Base-by-base conservation (phyloP, 768 basidiomycete genomes). In the Lenzites betulinus region DNA sequence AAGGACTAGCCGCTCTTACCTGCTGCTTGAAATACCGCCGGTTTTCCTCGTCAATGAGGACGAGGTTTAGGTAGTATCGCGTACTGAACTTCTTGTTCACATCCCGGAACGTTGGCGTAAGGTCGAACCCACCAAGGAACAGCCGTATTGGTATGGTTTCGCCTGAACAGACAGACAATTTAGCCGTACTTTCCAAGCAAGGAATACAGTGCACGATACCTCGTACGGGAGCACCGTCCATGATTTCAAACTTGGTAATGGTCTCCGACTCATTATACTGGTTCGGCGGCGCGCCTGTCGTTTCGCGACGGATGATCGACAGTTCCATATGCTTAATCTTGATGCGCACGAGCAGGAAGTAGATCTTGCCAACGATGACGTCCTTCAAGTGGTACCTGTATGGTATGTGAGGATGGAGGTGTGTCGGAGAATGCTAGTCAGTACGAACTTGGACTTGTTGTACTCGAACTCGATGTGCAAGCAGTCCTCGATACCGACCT, bases 301-400 rank as follows among this genome's bases (percentile, higher is more conserved):
- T 99, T 75, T 98, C 97, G 22, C 95, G 84, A 39, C 96, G 88
- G 66, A 99, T 98, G 71, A 98, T 98, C 16, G 95, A 98, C 26
- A 98, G 81, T 72, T 99, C 95, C 96, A 98, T 98, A 68, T 98
- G 95, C 76, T 99, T 98, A 78, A 98, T 99, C 82, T 93, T 98
- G 81, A 99, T 98, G 56, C 97, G 89, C 8, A 98, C 95, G 43
- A 98, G 88, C 51, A 99, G 81, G 79, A 99, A 98, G 79, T 96
- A 98, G 73, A 98, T 98, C 81, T 98, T 98, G 75, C 97, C 97
- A 28, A 99, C 95, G 47, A 98, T 98, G 53, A 98, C 97, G 71
- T 98, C 96, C 77, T 98, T 98, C 60, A 98, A 77, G 72, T 99
- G 97, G 75, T 99, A 99, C 76, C 96, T 99, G 44, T 12, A 33